Evolutionary conservation across 495 filamentous ascomycete genomes (phyloP).

Genomic region (Pseudoneurospora amorphoporcata): DNA sequence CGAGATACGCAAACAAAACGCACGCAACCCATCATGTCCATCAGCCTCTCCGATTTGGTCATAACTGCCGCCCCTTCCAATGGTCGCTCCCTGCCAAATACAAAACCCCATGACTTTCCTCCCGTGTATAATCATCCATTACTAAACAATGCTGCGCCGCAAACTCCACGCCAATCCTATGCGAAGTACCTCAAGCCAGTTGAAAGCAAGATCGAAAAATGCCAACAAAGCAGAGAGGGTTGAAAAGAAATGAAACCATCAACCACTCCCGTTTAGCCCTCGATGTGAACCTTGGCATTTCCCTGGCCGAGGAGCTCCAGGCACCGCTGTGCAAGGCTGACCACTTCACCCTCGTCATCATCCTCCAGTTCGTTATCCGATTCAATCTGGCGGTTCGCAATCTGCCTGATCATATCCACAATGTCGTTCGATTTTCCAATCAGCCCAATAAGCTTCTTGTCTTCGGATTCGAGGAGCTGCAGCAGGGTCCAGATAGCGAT

Average conservation of each 20-base stretch:
- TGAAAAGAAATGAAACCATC: background rate
- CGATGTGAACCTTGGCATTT: conserved; percentile 43
- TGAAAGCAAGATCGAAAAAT: conserved; percentile 8
- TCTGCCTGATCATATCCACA: conserved; percentile 79
- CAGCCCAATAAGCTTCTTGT: conserved; percentile 68
- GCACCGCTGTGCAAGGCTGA: conserved; percentile 81
- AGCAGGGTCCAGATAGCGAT: conserved; percentile 98
- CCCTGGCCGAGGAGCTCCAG: conserved; percentile 70
- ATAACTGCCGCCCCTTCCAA: conserved; percentile 1
- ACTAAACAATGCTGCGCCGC: conserved; percentile 30
- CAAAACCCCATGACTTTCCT: conserved; percentile 8
- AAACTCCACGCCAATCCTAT: conserved; percentile 29
- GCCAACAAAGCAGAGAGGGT: conserved; percentile 13
- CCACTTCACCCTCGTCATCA: conserved; percentile 82
- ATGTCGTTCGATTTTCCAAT: conserved; percentile 84
- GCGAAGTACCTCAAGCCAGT: conserved; percentile 11
- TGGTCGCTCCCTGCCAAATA: conserved; percentile 10
- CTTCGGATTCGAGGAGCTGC: conserved; percentile 89
- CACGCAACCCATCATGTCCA: background rate
- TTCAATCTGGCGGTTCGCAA: conserved; percentile 82
- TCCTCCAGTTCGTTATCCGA: conserved; percentile 84
- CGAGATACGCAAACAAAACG: background rate
- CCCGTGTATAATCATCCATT: conserved; percentile 15
- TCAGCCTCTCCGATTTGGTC: background rate
- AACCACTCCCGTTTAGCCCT: conserved; percentile 30